Percentiles rank a stretch among this genome's conserved stretches.
These are phyloP conservation scores for Fusarium bulbicola DNA, from an alignment of 2,329 filamentous ascomycete species.

Conservation along the genomic window DNA sequence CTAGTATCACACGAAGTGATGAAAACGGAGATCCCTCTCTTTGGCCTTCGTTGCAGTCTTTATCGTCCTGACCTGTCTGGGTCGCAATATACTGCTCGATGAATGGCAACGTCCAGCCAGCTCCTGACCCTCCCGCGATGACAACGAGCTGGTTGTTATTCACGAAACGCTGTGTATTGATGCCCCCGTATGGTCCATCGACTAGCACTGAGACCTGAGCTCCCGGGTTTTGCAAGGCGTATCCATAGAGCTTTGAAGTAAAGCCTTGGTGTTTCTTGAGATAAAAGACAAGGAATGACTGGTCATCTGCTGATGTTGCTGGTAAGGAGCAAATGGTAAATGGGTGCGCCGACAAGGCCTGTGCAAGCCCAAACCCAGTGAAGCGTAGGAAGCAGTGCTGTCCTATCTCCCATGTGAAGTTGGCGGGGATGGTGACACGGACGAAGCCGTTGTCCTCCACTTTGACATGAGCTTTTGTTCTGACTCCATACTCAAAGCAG, in stretches of 20 bases:
- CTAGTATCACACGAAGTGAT: neutral
- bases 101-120: neutral
- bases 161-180: neutral
- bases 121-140: neutral
- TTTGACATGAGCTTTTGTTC: neutral
- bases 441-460: neutral
- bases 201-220: neutral
- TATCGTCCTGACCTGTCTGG: rapidly evolving
- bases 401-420: neutral
- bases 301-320: rapidly evolving
- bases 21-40: neutral
- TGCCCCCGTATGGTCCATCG: neutral
- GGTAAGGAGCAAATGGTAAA: neutral
- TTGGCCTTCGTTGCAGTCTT: neutral
- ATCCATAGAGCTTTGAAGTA: neutral
- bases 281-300: neutral
- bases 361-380: neutral
- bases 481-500: neutral
- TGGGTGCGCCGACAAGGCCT: neutral
- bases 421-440: neutral
- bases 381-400: neutral
- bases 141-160: neutral
- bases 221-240: neutral
- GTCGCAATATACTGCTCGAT: neutral
- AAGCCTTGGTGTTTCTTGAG: neutral